Conservation (phyloP, 345 rosid species). For the Hypericum perforatum region DNA sequence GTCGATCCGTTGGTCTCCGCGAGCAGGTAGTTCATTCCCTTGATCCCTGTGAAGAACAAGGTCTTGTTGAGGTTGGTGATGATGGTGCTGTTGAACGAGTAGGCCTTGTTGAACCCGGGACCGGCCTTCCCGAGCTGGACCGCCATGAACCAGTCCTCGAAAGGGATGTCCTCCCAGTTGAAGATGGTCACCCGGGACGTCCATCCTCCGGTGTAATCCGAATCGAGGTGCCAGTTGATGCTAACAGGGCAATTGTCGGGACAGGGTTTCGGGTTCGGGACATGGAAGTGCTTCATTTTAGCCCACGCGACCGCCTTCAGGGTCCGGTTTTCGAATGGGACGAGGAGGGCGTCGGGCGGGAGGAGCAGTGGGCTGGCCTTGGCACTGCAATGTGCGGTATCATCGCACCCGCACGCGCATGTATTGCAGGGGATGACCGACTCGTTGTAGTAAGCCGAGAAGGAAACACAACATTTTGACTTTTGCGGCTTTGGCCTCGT, state of each 20-base stretch:
- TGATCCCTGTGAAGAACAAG: constrained; percentile 58
- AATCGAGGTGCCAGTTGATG: constrained; percentile 74
- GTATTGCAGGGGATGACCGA: constrained; percentile 79
- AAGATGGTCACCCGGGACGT: constrained; percentile 73
- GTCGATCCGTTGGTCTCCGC: constrained; percentile 50
- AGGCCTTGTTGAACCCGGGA: constrained; percentile 54
- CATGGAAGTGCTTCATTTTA: constrained; percentile 26
- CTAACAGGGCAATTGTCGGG: constrained; percentile 95
- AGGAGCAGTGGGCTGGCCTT: constrained; percentile 45
- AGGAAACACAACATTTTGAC: constrained; percentile 79
- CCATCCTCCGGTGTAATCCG: constrained; percentile 70
- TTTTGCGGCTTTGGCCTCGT: constrained; percentile 47
- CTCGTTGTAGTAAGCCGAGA: constrained; percentile 76
- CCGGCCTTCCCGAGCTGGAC: constrained; percentile 49
- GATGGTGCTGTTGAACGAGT: constrained; percentile 75
- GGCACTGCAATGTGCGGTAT: constrained; percentile 33
- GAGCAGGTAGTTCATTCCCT: constrained; percentile 55
- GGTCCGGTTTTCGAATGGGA: constrained; percentile 71
- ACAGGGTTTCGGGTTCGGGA: constrained; percentile 68
- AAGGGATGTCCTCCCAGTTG: constrained; percentile 53
- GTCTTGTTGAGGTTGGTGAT: constrained; percentile 35
- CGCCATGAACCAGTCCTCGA: constrained; percentile 73
- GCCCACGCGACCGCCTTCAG: constrained; percentile 75
- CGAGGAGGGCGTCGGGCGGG: constrained; percentile 64
- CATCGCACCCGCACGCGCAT: constrained; percentile 78